These are phyloP conservation scores for Rosa chinensis DNA, from an alignment of 306 rosid species.

Conservation along the genomic window DNA sequence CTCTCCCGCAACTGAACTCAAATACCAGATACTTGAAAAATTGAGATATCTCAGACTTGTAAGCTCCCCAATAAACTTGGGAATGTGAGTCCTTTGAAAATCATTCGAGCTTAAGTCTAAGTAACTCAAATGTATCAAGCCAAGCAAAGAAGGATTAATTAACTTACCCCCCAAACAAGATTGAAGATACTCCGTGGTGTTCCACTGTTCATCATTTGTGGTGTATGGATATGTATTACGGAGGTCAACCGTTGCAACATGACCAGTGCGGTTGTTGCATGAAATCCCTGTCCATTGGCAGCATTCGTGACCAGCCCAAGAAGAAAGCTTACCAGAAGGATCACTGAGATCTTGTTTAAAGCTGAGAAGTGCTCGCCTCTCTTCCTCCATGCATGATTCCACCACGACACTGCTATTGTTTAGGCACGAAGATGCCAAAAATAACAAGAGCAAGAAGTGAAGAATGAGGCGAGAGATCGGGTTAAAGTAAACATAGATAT, in stretches of 20 bases:
- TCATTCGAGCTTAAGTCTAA: not conserved
- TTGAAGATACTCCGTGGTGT: not conserved
- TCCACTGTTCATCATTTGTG: too few species aligned
- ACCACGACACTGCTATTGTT: too few species aligned
- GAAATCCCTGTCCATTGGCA: not conserved
- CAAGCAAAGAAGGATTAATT: not conserved
- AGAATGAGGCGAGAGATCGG: not conserved
- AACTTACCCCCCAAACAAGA: not conserved
- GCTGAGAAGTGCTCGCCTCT: constrained; percentile 8
- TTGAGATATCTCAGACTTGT: constrained; percentile 12
- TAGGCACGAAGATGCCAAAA: not conserved
- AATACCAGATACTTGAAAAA: too few species aligned
- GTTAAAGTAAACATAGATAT: not conserved
- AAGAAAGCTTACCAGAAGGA: not conserved
- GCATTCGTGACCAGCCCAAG: not conserved
- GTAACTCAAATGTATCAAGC: constrained; percentile 1
- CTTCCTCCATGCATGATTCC: not conserved
- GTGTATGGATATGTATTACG: not conserved
- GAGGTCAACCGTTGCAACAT: not conserved
- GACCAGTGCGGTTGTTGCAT: not conserved
- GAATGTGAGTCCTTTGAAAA: not conserved
- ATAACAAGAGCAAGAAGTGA: not conserved
- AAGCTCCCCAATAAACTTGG: not conserved
- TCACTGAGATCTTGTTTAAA: not conserved
- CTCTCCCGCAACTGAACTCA: too few species aligned